Conservation (phyloP, 225 moss, liverwort and hornwort genomes). For the Physcomitrium patens region DNA sequence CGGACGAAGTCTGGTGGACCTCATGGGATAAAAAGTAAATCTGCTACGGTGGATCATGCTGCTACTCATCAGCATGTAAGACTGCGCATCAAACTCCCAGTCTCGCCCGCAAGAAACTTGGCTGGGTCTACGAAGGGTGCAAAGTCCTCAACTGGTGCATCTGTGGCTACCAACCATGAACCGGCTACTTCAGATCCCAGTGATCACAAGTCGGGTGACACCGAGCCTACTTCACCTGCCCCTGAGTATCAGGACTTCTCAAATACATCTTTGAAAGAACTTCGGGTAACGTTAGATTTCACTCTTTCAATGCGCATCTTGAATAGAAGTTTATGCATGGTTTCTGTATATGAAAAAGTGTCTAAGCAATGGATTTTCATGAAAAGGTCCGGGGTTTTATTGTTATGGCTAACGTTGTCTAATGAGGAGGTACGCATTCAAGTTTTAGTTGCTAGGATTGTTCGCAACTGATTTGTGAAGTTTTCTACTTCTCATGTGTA, state of each 20-base stretch:
- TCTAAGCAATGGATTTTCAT: neutral
- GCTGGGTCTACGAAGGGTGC: slow-evolving; percentile 40
- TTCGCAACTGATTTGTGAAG: neutral
- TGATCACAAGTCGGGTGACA: slow-evolving; percentile 63
- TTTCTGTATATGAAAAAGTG: neutral
- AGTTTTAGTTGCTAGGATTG: neutral
- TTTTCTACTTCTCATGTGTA: neutral
- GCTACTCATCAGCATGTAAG: slow-evolving; percentile 53
- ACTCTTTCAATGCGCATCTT: slow-evolving; percentile 11
- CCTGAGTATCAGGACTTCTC: slow-evolving; percentile 52
- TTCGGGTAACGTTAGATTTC: slow-evolving; percentile 49
- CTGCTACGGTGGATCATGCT: slow-evolving; percentile 47
- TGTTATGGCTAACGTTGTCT: neutral
- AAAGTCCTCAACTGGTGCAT: slow-evolving; percentile 32
- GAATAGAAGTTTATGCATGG: neutral
- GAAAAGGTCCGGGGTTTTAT: neutral
- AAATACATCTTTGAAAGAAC: slow-evolving; percentile 64
- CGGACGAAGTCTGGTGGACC: slow-evolving; percentile 40
- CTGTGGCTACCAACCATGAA: slow-evolving; percentile 33
- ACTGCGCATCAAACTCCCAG: slow-evolving; percentile 64
- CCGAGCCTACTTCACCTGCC: slow-evolving; percentile 50
- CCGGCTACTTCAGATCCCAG: slow-evolving; percentile 50
- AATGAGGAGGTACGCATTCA: neutral
- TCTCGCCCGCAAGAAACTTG: slow-evolving; percentile 47
- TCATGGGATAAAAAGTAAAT: slow-evolving; percentile 26